Evolutionary conservation across 176 grass and related monocot species (phyloP).

Genomic region (Zea luxurians): DNA sequence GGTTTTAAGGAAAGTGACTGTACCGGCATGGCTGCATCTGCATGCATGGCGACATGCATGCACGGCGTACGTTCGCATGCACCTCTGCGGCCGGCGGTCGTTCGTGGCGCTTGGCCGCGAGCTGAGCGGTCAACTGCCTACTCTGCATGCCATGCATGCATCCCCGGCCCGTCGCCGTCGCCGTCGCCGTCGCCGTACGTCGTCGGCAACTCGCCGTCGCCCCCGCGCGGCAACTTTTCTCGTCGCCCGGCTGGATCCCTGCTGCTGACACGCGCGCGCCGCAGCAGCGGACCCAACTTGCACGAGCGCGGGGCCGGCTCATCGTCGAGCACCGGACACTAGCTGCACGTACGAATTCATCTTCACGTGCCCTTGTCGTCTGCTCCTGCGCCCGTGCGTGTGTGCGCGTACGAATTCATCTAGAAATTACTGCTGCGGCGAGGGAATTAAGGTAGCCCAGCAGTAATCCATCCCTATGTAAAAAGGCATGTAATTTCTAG

Average conservation of each 20-base stretch:
- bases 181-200: too few relatives aligned
- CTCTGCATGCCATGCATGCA: background rate
- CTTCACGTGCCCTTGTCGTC: constrained; percentile 52
- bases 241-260: constrained; percentile 5
- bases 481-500: too few relatives aligned
- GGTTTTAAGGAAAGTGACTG: constrained; percentile 44
- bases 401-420: background rate
- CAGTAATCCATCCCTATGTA: too few relatives aligned
- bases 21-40: background rate
- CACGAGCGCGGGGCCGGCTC: background rate
- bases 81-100: background rate
- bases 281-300: constrained; percentile 25
- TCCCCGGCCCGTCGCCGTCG: background rate
- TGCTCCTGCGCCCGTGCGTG: background rate
- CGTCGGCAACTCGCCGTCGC: background rate
- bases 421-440: too few relatives aligned
- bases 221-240: constrained; percentile 22
- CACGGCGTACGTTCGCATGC: background rate
- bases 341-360: constrained; percentile 32
- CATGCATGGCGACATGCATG: background rate
- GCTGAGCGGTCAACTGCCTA: background rate
- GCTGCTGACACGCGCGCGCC: constrained; percentile 21
- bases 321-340: background rate
- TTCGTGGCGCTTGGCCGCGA: background rate
- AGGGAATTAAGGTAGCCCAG: too few relatives aligned